Percentiles rank a stretch among this genome's conserved stretches.
These are phyloP conservation scores for Papiliotrema fonsecae DNA, from an alignment of 1,284 basidiomycete species.

Conservation along the genomic window DNA sequence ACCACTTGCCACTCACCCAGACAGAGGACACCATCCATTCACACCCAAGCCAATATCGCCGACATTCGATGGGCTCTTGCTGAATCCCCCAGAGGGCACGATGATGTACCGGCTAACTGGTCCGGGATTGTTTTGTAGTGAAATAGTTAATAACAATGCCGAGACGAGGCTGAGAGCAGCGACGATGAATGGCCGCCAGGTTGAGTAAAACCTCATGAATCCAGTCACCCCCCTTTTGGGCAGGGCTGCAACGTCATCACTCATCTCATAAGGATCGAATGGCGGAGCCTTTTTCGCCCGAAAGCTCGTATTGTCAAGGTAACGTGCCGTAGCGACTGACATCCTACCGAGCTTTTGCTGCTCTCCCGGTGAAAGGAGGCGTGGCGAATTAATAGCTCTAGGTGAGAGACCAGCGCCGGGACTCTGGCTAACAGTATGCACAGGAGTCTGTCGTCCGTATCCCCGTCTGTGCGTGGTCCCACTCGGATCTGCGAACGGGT, in stretches of 20 bases:
- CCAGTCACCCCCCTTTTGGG: background rate
- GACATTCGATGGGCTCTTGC: slow-evolving; percentile 2
- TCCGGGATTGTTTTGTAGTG: slow-evolving; percentile 4
- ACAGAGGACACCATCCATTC: slow-evolving; percentile 27
- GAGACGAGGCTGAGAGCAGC: slow-evolving; percentile 10
- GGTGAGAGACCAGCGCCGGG: too few species aligned
- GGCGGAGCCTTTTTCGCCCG: background rate
- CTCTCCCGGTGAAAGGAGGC: slow-evolving; percentile 17
- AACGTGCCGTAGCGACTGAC: slow-evolving; percentile 32
- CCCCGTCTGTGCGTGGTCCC: background rate
- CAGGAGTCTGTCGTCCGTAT: background rate
- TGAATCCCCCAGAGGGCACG: slow-evolving; percentile 17
- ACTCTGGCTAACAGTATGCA: background rate
- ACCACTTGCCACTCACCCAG: slow-evolving; percentile 1
- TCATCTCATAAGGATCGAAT: background rate
- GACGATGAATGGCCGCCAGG: slow-evolving; percentile 22
- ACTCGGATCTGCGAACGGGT: background rate
- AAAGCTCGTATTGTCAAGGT: slow-evolving; percentile 5
- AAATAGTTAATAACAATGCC: slow-evolving; percentile 22
- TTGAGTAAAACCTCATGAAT: slow-evolving; percentile 12
- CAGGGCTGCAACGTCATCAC: background rate
- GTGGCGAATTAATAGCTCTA: too few species aligned
- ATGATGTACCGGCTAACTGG: slow-evolving; percentile 10
- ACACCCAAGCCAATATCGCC: slow-evolving; percentile 14
- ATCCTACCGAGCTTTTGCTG: slow-evolving; percentile 30